These are phyloP conservation scores for Gynochthodes officinalis DNA, from an alignment of 257 asterid genomes.

Conservation along the genomic window DNA sequence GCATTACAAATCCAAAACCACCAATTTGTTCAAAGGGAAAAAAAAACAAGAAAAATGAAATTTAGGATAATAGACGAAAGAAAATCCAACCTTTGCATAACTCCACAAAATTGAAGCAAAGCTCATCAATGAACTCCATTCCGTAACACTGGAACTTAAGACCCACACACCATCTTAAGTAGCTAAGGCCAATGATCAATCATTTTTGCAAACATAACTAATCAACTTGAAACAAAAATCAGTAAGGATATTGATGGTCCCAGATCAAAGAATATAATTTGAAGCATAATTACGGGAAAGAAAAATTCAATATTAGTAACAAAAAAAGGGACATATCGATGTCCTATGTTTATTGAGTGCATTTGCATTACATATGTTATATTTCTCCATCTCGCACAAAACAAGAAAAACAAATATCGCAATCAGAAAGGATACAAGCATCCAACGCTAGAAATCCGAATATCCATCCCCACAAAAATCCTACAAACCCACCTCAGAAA, in stretches of 20 bases:
- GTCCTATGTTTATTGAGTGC: not conserved
- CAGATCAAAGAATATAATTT: not conserved
- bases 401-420: no score
- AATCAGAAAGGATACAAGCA: slow-evolving; percentile 63
- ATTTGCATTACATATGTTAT: not conserved
- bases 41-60: slow-evolving; percentile 1
- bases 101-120: slow-evolving; percentile 34
- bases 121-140: slow-evolving; percentile 29
- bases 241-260: not conserved
- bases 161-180: slow-evolving; percentile 53
- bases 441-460: slow-evolving; percentile 51
- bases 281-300: not conserved
- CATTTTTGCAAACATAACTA: not conserved
- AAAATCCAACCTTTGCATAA: slow-evolving; percentile 47
- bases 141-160: slow-evolving; percentile 37
- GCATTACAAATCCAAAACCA: not conserved
- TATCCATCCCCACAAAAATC: slow-evolving; percentile 54
- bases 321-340: no score
- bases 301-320: no score
- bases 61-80: not conserved
- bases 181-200: slow-evolving; percentile 39
- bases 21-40: not conserved
- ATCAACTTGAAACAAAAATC: not conserved
- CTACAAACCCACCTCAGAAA: slow-evolving; percentile 35
- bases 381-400: not conserved